Evolutionary conservation across 2,329 filamentous ascomycete genomes (phyloP).

Genomic region (Calonectria pteridis): DNA sequence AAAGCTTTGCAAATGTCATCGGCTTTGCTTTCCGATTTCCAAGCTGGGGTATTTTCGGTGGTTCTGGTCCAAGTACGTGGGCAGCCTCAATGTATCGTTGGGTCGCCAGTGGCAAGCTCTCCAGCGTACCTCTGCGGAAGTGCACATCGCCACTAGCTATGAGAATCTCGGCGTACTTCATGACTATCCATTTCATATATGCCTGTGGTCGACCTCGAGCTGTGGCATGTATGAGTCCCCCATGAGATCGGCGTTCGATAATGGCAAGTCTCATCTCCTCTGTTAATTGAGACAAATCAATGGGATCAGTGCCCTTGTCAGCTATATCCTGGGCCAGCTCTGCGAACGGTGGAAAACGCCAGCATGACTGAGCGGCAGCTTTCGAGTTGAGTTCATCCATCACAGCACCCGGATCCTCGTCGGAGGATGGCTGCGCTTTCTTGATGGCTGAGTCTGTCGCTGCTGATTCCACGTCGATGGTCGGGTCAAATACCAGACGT

Average conservation of each 20-base stretch:
- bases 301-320: not conserved
- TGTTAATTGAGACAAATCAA: not conserved
- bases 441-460: not conserved
- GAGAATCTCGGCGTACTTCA: constrained; percentile 11
- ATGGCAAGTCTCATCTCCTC: not conserved
- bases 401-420: not conserved
- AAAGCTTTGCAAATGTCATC: not conserved
- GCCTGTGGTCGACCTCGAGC: constrained; percentile 1
- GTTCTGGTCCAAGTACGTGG: not conserved
- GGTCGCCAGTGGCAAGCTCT: not conserved
- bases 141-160: not conserved
- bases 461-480: not conserved
- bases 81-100: not conserved
- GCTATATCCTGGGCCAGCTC: not conserved
- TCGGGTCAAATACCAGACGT: not conserved
- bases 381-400: not conserved
- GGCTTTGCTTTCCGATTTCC: not conserved
- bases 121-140: not conserved
- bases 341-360: not conserved
- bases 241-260: not conserved
- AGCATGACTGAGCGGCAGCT: not conserved
- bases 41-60: not conserved
- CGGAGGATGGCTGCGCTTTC: not conserved
- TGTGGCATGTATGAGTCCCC: not conserved
- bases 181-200: constrained; percentile 11